A percentile compares a stretch with the other conserved stretches of the same genome.
Conservation (phyloP, 169 alveolate species). For the Toxoplasma gondii region DNA sequence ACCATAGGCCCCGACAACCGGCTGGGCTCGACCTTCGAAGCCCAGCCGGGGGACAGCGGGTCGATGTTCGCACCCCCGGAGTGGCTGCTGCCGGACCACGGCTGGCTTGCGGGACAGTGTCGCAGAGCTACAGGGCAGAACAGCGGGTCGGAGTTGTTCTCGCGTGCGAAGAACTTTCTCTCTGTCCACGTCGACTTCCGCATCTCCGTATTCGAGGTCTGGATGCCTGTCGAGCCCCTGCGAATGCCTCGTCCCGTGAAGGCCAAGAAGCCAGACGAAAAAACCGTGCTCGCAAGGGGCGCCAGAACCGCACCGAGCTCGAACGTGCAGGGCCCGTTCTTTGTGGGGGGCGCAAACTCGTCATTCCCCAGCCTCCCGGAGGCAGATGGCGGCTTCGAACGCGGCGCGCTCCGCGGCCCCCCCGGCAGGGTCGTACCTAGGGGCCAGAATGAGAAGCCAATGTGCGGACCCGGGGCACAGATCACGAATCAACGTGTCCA, state of each 20-base stretch:
- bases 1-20: not conserved
- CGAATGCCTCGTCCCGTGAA: conserved; percentile 41
- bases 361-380: not conserved
- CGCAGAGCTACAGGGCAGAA: not conserved
- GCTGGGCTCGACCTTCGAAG: not conserved
- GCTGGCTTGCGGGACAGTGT: not conserved
- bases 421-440: too few species aligned
- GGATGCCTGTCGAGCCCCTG: conserved; percentile 65
- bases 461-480: too few species aligned
- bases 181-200: conserved; percentile 6
- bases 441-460: too few species aligned
- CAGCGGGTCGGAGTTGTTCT: not conserved
- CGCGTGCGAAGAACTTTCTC: not conserved
- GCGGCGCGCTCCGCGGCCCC: not conserved
- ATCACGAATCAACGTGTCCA: too few species aligned
- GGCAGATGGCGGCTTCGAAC: not conserved
- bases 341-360: not conserved
- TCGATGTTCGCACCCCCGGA: conserved; percentile 16
- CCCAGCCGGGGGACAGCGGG: not conserved
- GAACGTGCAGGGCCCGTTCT: not conserved
- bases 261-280: not conserved
- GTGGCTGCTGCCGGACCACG: conserved; percentile 9
- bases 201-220: conserved; percentile 35
- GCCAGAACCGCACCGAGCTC: not conserved
- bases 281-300: not conserved